Conservation (phyloP, 2,329 filamentous ascomycete species). For the Ophiocordyceps camponoti-saundersi region DNA sequence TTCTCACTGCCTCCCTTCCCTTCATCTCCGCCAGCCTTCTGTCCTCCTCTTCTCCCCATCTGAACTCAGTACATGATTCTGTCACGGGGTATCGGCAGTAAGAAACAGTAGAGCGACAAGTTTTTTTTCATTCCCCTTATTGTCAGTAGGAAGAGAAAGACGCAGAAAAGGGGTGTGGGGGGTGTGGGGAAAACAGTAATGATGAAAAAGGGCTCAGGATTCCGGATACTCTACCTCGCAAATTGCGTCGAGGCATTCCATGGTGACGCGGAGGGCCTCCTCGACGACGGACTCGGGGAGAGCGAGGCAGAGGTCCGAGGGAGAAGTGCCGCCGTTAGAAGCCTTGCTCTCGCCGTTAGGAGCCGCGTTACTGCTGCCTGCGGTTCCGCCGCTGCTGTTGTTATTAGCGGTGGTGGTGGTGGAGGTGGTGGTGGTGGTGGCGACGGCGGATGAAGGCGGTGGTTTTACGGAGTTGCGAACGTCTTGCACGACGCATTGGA, state of each 20-base stretch:
- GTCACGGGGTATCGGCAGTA: neutral
- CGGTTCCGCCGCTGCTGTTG: slow-evolving; percentile 14
- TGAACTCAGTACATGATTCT: neutral
- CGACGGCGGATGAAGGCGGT: slow-evolving; percentile 11
- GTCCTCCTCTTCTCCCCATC: neutral
- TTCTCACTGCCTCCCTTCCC: neutral
- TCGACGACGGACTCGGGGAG: slow-evolving; percentile 42
- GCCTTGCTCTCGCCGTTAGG: slow-evolving; percentile 9
- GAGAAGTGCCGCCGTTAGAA: neutral
- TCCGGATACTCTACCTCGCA: slow-evolving; percentile 17
- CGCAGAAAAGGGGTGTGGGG: neutral
- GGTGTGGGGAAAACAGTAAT: neutral
- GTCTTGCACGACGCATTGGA: slow-evolving; percentile 44
- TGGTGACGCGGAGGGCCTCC: slow-evolving; percentile 41
- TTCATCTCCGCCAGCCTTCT: neutral
- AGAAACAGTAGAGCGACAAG: neutral
- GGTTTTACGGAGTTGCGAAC: slow-evolving; percentile 28
- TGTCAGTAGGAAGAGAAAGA: neutral
- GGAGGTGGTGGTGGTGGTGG: slow-evolving; percentile 8
- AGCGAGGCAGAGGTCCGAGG: slow-evolving; percentile 22
- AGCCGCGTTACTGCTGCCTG: slow-evolving; percentile 14
- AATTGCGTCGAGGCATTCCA: slow-evolving; percentile 38
- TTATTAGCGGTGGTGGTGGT: slow-evolving; percentile 10
- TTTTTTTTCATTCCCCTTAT: neutral
- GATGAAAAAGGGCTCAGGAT: neutral